phyloP scores from a whole-genome alignment of 75 land plant genomes.

The Pinus taeda region DNA sequence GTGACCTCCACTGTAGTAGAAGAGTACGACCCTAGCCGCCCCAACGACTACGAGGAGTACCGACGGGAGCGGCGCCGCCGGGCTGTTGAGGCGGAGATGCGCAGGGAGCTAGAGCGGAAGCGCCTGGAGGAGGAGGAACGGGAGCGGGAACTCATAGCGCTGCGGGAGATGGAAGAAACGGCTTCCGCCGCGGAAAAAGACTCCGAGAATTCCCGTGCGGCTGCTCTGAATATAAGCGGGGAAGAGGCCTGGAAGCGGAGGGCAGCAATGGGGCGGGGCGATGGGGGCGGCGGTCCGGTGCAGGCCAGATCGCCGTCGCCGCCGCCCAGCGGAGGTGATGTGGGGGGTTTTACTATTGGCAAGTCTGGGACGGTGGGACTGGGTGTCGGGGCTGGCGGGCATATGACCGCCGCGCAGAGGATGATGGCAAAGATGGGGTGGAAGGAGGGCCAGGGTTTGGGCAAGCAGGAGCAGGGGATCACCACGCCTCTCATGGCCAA shows the following conservation, averaged over 20 bases:
- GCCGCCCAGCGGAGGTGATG: slow-evolving; percentile 45
- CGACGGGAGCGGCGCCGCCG: too few relatives aligned
- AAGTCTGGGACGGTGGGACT: slow-evolving; percentile 72
- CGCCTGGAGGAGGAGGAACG: slow-evolving; percentile 74
- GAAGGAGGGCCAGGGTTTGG: slow-evolving; percentile 97
- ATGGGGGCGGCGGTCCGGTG: slow-evolving; percentile 35
- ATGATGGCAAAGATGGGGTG: slow-evolving; percentile 99
- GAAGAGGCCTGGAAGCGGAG: slow-evolving; percentile 94
- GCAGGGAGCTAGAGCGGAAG: slow-evolving; percentile 64
- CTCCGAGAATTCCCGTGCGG: slow-evolving; percentile 25
- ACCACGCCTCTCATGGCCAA: slow-evolving; percentile 91
- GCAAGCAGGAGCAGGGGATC: slow-evolving; percentile 97
- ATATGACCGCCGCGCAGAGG: slow-evolving; percentile 96
- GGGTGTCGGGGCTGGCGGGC: slow-evolving; percentile 83
- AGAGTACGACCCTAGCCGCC: slow-evolving; percentile 38
- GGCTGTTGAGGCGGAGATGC: too few relatives aligned
- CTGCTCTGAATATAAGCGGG: slow-evolving; percentile 68
- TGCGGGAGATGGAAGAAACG: slow-evolving; percentile 15
- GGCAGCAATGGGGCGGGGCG: slow-evolving; percentile 51
- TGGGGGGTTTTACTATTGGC: slow-evolving; percentile 54
- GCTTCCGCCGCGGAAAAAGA: slow-evolving; percentile 26
- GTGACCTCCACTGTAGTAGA: slow-evolving; percentile 62
- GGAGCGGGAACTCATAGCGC: slow-evolving; percentile 49
- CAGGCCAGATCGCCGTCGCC: slow-evolving; percentile 71
- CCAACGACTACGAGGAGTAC: too few relatives aligned